Evolutionary conservation across 2,329 filamentous ascomycete genomes (phyloP).

Genomic region (Penicillium sumatraense): DNA sequence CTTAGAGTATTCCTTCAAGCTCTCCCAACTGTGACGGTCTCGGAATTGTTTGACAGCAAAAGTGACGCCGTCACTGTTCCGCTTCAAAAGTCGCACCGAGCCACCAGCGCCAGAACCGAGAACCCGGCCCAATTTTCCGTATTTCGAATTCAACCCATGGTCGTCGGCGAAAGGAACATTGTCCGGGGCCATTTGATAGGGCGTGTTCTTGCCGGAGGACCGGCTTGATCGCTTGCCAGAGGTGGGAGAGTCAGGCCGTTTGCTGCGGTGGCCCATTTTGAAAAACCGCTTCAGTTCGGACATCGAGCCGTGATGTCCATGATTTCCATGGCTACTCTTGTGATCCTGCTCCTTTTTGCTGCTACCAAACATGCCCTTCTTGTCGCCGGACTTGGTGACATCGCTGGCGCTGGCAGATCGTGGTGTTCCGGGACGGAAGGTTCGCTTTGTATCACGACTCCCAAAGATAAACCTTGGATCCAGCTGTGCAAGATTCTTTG

Average conservation of each 20-base stretch:
- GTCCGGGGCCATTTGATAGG: conserved; percentile 55
- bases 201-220: conserved; percentile 57
- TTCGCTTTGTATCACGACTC: conserved; percentile 69
- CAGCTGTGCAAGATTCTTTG: conserved; percentile 67
- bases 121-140: conserved; percentile 93
- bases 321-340: conserved; percentile 56
- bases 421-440: conserved; percentile 48
- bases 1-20: conserved; percentile 93
- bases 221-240: conserved; percentile 62
- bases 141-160: conserved; percentile 86
- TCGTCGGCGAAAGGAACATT: conserved; percentile 89
- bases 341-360: conserved; percentile 55
- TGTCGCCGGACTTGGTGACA: conserved; percentile 50
- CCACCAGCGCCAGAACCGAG: conserved; percentile 93
- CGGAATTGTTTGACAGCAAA: conserved; percentile 99
- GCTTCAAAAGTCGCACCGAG: conserved; percentile 91
- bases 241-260: conserved; percentile 65
- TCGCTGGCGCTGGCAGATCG: conserved; percentile 52
- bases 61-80: conserved; percentile 86
- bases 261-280: conserved; percentile 71
- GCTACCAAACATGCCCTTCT: conserved; percentile 60
- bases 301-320: conserved; percentile 74
- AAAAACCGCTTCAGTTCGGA: conserved; percentile 96
- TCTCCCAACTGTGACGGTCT: conserved; percentile 88
- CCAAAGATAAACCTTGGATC: conserved; percentile 86